Base-by-base conservation (phyloP, 1,284 basidiomycete species). In the Ganoderma meredithae region DNA sequence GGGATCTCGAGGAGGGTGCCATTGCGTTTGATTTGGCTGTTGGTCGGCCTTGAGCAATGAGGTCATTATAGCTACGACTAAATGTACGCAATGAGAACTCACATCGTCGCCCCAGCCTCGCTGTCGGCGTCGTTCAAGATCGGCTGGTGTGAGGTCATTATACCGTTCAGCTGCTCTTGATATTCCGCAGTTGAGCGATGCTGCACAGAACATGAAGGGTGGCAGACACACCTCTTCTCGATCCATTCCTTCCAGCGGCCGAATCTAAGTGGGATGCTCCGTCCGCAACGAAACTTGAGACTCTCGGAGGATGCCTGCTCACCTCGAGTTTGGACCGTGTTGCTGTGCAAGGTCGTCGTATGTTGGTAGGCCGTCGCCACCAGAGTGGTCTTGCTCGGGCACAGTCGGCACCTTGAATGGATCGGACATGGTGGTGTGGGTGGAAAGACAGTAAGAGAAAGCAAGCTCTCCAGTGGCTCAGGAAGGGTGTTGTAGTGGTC, bases 191-290 rank as follows among this genome's bases (percentile, higher is more conserved):
- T 52, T 69, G 60, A 62, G 67, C 44, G 63, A 69, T 52, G 39
- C 66, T 22, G 56, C 22, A 41, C 60, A 62, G 36, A 44, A 36
- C 31, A n/a, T 44, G 33, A 33, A 41, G 15, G 58, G 19, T 27
- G n/a, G 39, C n/a, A 47, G 4, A 69, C 80, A 65, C 70, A 91
- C 93, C 92, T 85, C 79, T 95, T 95, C 82, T 95, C 93, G 68
- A 95, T 91, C 93, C 93, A 95, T 22, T 88, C 87, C 76, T 85
- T 87, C 93, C 93, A 95, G 69, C 93, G 84, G 47, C 93, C 93
- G 74, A 95, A 94, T 75, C 92, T 93, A 72, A 41, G 61, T n/a
- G 17, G 41, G 41, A 43, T 15, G 33, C 39, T 44, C 60, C n/a
- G 61, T 60, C 43, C 19, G 47, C 27, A 33, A 27, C 60, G 61